These are phyloP conservation scores for Neurospora sp. DNA, from an alignment of 2,329 filamentous ascomycete genomes.

Conservation along the genomic window DNA sequence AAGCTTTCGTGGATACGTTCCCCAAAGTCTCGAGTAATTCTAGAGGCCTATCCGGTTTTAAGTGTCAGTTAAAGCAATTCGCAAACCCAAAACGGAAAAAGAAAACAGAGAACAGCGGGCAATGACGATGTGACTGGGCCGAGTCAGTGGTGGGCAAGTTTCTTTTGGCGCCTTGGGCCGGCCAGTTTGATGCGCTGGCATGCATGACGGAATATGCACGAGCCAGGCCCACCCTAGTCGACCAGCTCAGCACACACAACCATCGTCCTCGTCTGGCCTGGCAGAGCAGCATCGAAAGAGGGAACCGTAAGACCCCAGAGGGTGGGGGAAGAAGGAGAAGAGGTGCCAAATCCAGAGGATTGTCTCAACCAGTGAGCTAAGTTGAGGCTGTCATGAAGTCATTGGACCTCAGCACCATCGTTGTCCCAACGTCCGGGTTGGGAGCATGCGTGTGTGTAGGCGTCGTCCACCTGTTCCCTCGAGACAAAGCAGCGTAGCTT, in stretches of 20 bases:
- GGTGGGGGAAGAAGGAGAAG: not conserved
- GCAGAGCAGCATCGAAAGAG: slow-evolving; percentile 13
- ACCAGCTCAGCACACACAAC: slow-evolving; percentile 30
- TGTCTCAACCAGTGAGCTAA: slow-evolving; percentile 3
- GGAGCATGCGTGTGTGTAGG: not conserved
- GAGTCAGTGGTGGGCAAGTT: slow-evolving; percentile 22
- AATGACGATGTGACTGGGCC: slow-evolving; percentile 24
- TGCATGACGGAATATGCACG: slow-evolving; percentile 52
- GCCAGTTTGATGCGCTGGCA: slow-evolving; percentile 42
- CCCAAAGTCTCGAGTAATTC: not conserved
- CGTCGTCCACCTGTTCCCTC: not conserved
- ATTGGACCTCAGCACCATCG: not conserved
- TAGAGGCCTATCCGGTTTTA: not conserved
- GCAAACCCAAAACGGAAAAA: not conserved
- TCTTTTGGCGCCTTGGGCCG: slow-evolving; percentile 32
- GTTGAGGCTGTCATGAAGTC: slow-evolving; percentile 6
- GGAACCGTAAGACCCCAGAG: slow-evolving; percentile 4
- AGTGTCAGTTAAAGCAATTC: not conserved
- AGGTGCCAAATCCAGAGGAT: slow-evolving; percentile 3
- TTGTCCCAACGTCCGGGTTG: not conserved
- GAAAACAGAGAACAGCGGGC: not conserved
- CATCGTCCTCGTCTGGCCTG: slow-evolving; percentile 9
- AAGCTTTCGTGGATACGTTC: not conserved
- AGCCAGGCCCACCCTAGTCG: slow-evolving; percentile 34
- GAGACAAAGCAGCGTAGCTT: not conserved